phyloP scores from a whole-genome alignment of 2,329 filamentous ascomycete species.

The Xylariaceae sp. region DNA sequence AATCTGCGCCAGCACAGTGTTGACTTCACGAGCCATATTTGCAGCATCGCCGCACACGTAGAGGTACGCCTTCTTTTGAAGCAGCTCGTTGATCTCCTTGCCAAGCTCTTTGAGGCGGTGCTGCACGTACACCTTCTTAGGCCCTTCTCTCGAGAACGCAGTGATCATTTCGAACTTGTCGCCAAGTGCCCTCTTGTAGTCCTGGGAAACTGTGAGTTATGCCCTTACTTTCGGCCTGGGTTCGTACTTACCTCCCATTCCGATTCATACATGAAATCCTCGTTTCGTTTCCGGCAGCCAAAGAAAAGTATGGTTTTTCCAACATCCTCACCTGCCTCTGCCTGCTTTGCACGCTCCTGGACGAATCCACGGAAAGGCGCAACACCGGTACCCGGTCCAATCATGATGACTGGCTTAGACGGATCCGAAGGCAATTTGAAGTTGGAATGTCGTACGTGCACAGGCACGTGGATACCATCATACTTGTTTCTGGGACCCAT shows the following conservation, averaged over 20 bases:
- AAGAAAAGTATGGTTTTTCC: constrained; percentile 92
- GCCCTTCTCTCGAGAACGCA: constrained; percentile 86
- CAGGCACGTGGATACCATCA: constrained; percentile 88
- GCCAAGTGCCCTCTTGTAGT: constrained; percentile 77
- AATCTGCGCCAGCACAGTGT: constrained; percentile 79
- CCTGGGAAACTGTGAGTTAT: constrained; percentile 44
- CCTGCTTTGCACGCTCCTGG: constrained; percentile 85
- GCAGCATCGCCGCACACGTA: constrained; percentile 98
- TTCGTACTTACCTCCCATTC: constrained; percentile 79
- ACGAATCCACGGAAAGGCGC: constrained; percentile 95
- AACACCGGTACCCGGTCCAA: constrained; percentile 93
- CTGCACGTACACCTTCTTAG: constrained; percentile 95
- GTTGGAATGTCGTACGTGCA: constrained; percentile 96
- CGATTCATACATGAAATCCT: constrained; percentile 88
- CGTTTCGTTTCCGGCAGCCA: constrained; percentile 79
- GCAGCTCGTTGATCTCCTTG: constrained; percentile 79
- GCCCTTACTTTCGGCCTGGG: neutral
- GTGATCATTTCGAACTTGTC: constrained; percentile 88
- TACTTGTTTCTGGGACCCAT: constrained; percentile 93
- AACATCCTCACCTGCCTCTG: constrained; percentile 73
- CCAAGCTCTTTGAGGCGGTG: constrained; percentile 82
- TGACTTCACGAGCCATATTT: constrained; percentile 95
- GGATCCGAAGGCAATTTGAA: constrained; percentile 98
- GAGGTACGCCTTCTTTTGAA: constrained; percentile 85
- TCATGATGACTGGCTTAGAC: constrained; percentile 89